phyloP scores from a whole-genome alignment of 2,329 filamentous ascomycete genomes.

The Hypoxylon sp. region DNA sequence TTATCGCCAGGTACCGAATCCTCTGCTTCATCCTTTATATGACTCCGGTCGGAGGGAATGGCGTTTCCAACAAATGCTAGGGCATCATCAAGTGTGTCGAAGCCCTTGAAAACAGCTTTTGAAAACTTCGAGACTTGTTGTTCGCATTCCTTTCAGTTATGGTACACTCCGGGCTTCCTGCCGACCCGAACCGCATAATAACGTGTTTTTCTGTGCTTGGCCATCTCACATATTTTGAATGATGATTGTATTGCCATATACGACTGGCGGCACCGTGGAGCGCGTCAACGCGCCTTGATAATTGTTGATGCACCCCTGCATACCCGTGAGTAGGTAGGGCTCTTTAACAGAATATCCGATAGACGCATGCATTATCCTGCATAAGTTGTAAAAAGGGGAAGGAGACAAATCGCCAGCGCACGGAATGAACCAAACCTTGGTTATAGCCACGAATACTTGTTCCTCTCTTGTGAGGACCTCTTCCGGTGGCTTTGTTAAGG shows the following conservation, averaged over 20 bases:
- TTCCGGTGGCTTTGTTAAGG: too few relatives aligned
- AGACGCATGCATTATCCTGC: not conserved
- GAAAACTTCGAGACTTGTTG: constrained; percentile 30
- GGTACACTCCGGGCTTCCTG: constrained; percentile 44
- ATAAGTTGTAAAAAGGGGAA: not conserved
- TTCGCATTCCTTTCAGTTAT: constrained; percentile 42
- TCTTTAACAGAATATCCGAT: not conserved
- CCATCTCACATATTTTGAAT: constrained; percentile 22
- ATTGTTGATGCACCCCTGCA: not conserved
- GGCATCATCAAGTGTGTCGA: constrained; percentile 25
- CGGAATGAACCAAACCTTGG: not conserved
- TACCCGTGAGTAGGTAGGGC: not conserved
- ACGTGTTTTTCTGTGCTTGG: constrained; percentile 25
- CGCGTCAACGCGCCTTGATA: constrained; percentile 21
- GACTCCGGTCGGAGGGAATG: not conserved
- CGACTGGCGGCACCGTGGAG: not conserved
- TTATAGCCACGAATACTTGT: too few relatives aligned
- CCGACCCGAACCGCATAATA: constrained; percentile 48
- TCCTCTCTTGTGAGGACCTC: too few relatives aligned
- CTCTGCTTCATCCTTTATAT: constrained; percentile 3
- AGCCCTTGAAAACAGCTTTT: constrained; percentile 27
- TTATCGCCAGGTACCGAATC: not conserved
- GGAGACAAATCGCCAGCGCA: not conserved
- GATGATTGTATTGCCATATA: not conserved
- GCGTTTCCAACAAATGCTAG: constrained; percentile 24